Conservation (phyloP, 495 filamentous ascomycete species). For the Penicillium nucicola region DNA sequence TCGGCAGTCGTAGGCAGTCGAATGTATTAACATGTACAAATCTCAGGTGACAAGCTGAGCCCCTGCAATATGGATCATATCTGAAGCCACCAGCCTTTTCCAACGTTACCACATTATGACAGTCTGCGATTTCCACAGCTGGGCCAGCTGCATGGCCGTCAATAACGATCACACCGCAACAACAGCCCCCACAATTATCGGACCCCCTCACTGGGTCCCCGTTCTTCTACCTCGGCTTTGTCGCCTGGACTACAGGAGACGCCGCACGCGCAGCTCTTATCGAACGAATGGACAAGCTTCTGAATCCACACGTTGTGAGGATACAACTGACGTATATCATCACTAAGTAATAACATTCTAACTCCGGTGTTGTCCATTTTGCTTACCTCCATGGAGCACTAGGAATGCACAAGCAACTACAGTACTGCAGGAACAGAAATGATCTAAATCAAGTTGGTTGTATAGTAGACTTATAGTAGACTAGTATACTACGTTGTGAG, state of each 20-base stretch:
- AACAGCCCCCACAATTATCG: conserved; percentile 42
- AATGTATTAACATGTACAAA: background rate
- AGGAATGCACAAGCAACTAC: background rate
- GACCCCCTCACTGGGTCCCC: conserved; percentile 40
- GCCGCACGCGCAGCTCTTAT: conserved; percentile 51
- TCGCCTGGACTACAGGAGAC: conserved; percentile 38
- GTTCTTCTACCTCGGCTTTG: conserved; percentile 33
- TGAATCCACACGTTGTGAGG: conserved; percentile 41
- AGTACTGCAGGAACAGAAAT: background rate
- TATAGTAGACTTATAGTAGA: conserved; percentile 22
- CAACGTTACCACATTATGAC: conserved; percentile 5
- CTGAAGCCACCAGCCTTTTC: background rate
- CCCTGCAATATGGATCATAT: background rate
- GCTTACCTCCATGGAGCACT: too few relatives aligned
- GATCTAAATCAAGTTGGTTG: conserved; percentile 30
- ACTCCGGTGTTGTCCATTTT: too few relatives aligned
- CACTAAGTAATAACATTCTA: too few relatives aligned
- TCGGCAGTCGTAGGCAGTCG: background rate
- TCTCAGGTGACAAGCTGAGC: background rate
- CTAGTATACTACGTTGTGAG: conserved; percentile 30
- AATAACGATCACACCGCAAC: conserved; percentile 45
- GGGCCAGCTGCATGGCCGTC: conserved; percentile 49
- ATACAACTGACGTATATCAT: background rate
- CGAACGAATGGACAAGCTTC: conserved; percentile 54
- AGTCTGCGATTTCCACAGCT: conserved; percentile 45